Conservation (phyloP, 768 basidiomycete species). For the Xanthoconium purpureum region DNA sequence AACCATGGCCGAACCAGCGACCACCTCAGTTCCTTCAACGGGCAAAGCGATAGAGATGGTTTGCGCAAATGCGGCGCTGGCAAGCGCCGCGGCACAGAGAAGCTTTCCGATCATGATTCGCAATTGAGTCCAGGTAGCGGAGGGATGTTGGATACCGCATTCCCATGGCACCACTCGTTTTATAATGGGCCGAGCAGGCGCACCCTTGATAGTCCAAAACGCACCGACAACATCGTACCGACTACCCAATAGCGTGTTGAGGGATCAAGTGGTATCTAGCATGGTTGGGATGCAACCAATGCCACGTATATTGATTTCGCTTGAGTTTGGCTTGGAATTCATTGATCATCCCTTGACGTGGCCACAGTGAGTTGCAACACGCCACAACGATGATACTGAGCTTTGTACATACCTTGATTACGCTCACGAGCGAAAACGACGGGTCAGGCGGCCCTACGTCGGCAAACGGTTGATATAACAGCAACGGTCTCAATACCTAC, state of each 20-base stretch:
- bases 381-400: background rate
- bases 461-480: background rate
- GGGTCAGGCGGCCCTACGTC: background rate
- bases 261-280: background rate
- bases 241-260: background rate
- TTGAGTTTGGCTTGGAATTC: no score
- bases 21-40: slow-evolving; percentile 27
- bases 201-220: background rate
- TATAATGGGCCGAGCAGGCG: background rate
- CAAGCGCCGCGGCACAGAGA: slow-evolving; percentile 6
- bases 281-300: background rate
- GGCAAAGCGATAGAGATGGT: slow-evolving; percentile 37
- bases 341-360: background rate
- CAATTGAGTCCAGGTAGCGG: no score
- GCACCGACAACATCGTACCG: background rate
- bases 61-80: slow-evolving; percentile 38
- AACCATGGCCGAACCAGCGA: slow-evolving; percentile 31
- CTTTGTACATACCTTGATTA: background rate
- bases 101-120: slow-evolving; percentile 12
- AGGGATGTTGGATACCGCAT: background rate
- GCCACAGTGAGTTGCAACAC: no score
- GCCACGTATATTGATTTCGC: background rate
- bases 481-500: background rate
- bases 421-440: background rate
- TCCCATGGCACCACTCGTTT: background rate